Base-by-base conservation (phyloP, 257 asterid species). In the Solanum sejunctum region DNA sequence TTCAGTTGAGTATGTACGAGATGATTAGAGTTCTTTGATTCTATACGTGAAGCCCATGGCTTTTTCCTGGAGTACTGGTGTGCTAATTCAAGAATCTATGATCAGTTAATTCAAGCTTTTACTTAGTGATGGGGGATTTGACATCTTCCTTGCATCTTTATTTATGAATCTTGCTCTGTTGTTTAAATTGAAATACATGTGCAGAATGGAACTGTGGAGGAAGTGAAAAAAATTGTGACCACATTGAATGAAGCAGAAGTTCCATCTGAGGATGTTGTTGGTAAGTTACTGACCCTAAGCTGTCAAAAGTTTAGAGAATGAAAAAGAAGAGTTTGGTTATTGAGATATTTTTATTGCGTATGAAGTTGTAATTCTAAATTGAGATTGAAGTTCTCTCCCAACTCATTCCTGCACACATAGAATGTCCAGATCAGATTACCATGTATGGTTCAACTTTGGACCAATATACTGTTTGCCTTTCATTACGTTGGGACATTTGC, bases 181-280 rank as follows among this genome's bases (percentile, higher is more conserved):
- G 15, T 58, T 73, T 28, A 55, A 63, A 51, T 12, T 72, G 17
- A 78, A 67, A 36, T 81, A 54, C 10, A 3, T 75, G 20, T 41
- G 49, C 81, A 87, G 91, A 87, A 89, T 84, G 89, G 90, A 54
- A 87, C 90, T 11, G 61, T 43, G 36, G 91, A 87, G 67, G 90
- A 87, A 71, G 91, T 89, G 80, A 87, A 87, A 85, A 87, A 84
- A 87, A 85, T 87, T 70, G 89, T 89, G 56, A 85, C 89, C 26
- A 47, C 70, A n/a, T 79, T 89, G 83, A 89, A 85, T 86, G 85
- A 84, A 81, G 90, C 91, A 54, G 91, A 89, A 87, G 90, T 89
- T 39, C 91, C 89, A 41, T 78, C 90, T n/a, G 91, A 89, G 73
- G 91, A 89, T 64, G 89, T 83, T 82, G 91, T 87, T 10, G 91